Percentiles rank a stretch among this genome's conserved stretches.
Conservation (phyloP, 306 rosid genomes). For the Hylodesmum podocarpum region DNA sequence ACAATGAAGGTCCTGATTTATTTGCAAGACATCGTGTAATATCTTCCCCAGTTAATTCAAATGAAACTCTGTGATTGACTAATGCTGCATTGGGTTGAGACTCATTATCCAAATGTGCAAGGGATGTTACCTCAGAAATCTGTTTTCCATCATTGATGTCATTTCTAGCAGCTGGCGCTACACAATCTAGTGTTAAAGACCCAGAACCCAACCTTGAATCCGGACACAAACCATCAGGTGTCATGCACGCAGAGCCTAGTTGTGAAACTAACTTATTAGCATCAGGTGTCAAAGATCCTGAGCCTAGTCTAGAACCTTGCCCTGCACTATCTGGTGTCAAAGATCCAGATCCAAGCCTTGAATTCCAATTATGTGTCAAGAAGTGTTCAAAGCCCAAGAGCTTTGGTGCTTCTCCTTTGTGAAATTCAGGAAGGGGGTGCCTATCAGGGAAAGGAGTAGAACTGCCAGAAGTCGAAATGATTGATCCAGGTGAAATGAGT, state of each 20-base stretch:
- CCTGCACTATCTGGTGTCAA: slow-evolving; percentile 66
- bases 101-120: slow-evolving; percentile 47
- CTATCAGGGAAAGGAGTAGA: slow-evolving; percentile 80
- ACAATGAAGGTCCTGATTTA: slow-evolving; percentile 40
- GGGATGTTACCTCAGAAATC: slow-evolving; percentile 53
- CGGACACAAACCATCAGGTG: slow-evolving; percentile 49
- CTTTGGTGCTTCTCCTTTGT: slow-evolving; percentile 60
- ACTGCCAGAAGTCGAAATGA: slow-evolving; percentile 68
- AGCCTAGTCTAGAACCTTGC: slow-evolving; percentile 63
- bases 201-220: slow-evolving; percentile 48
- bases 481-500: slow-evolving; percentile 79
- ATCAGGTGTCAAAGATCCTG: slow-evolving; percentile 71
- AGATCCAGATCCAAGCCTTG: slow-evolving; percentile 75
- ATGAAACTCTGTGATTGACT: slow-evolving; percentile 76
- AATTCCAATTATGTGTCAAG: slow-evolving; percentile 59
- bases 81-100: slow-evolving; percentile 45
- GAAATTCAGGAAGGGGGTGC: slow-evolving; percentile 59
- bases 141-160: slow-evolving; percentile 38
- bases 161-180: slow-evolving; percentile 39
- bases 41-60: slow-evolving; percentile 84
- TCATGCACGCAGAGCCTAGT: slow-evolving; percentile 68
- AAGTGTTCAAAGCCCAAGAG: slow-evolving; percentile 65
- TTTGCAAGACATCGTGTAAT: slow-evolving; percentile 71
- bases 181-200: slow-evolving; percentile 62
- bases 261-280: slow-evolving; percentile 58